Evolutionary conservation across 2,329 filamentous ascomycete genomes (phyloP).

Genomic region (Pyrenophora teres): DNA sequence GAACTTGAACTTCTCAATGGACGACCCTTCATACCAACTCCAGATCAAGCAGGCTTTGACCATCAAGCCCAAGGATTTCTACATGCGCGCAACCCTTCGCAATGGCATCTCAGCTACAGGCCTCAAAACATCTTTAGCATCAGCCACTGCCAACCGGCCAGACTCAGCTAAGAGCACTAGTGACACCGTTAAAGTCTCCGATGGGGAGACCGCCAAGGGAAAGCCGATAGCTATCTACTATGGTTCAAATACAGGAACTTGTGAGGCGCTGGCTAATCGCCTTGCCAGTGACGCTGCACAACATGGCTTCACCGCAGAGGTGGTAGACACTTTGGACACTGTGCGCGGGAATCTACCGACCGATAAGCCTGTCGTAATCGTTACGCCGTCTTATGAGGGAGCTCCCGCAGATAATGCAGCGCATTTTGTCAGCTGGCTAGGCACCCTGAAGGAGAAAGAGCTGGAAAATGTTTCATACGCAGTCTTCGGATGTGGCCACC

Average conservation of each 20-base stretch:
- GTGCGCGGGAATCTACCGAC: conserved; percentile 41
- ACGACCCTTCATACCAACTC: conserved; percentile 51
- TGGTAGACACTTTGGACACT: conserved; percentile 44
- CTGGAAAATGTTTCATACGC: conserved; percentile 45
- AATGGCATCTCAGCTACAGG: conserved; percentile 39
- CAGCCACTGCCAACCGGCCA: conserved; percentile 25
- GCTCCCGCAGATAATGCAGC: conserved; percentile 51
- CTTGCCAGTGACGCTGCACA: conserved; percentile 43
- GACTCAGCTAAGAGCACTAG: conserved; percentile 5
- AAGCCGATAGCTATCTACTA: conserved; percentile 46
- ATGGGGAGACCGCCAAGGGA: conserved; percentile 23
- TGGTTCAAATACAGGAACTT: conserved; percentile 51
- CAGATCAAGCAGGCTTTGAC: conserved; percentile 53
- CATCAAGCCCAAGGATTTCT: conserved; percentile 52
- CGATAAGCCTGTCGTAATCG: conserved; percentile 46
- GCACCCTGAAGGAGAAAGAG: conserved; percentile 32
- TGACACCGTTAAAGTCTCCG: neutral
- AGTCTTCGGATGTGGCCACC: conserved; percentile 51
- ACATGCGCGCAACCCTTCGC: conserved; percentile 45
- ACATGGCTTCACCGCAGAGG: conserved; percentile 45
- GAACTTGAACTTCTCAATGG: conserved; percentile 51
- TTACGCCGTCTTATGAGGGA: conserved; percentile 52
- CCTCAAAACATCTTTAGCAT: conserved; percentile 36
- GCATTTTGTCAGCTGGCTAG: conserved; percentile 50
- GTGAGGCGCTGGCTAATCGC: conserved; percentile 48